phyloP scores from a whole-genome alignment of 257 asterid species.

The Nyctanthes arbortristis region DNA sequence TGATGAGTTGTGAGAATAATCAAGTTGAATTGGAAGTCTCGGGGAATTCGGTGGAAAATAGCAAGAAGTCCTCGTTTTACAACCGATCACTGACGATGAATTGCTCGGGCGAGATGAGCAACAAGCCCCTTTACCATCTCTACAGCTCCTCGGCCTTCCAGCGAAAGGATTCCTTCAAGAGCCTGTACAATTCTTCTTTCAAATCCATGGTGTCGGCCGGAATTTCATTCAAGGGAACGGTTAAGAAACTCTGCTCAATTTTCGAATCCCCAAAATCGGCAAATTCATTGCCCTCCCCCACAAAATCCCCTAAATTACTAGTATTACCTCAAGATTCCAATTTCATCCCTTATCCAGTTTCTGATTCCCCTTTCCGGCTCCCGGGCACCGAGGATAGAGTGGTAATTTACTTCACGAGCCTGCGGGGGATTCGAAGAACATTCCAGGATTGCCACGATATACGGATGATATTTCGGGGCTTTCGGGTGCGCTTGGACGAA shows the following conservation, averaged over 20 bases:
- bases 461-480: constrained; percentile 65
- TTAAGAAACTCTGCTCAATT: constrained; percentile 50
- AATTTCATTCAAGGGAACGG: constrained; percentile 57
- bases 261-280: constrained; percentile 60
- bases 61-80: constrained; percentile 35
- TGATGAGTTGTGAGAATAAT: constrained; percentile 24
- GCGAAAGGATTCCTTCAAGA: constrained; percentile 56
- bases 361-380: constrained; percentile 28
- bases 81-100: constrained; percentile 53
- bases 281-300: constrained; percentile 26
- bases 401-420: constrained; percentile 77
- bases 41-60: constrained; percentile 26
- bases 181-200: constrained; percentile 29
- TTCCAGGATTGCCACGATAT: constrained; percentile 69
- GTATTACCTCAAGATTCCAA: constrained; percentile 9
- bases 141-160: constrained; percentile 34
- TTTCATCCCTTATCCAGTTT: constrained; percentile 9
- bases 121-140: constrained; percentile 30
- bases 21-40: constrained; percentile 38
- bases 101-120: constrained; percentile 31
- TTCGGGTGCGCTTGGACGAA: constrained; percentile 61
- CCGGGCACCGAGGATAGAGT: constrained; percentile 81
- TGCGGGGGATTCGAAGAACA: constrained; percentile 74
- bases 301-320: constrained; percentile 22
- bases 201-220: constrained; percentile 38